Evolutionary conservation across 2,329 filamentous ascomycete genomes (phyloP).

Genomic region (Exophiala dermatitidis): DNA sequence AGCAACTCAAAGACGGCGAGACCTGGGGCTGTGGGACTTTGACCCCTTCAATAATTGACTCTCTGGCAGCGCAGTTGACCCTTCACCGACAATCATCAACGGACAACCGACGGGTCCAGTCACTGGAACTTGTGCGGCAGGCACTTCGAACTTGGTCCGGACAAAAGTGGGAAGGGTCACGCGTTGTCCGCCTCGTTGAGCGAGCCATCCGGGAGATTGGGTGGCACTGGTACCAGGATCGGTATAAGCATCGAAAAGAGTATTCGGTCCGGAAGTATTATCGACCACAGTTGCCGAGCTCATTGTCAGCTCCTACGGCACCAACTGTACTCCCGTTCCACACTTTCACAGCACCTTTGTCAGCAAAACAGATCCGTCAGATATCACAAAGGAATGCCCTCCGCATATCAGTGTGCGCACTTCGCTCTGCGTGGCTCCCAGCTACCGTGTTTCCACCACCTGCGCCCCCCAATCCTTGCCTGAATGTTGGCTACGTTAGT

Average conservation of each 20-base stretch:
- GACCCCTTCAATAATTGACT: constrained; percentile 44
- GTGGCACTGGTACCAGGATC: constrained; percentile 84
- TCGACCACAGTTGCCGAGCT: constrained; percentile 64
- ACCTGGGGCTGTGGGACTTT: constrained; percentile 73
- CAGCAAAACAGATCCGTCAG: constrained; percentile 80
- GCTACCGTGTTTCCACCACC: constrained; percentile 76
- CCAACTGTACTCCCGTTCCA: constrained; percentile 96
- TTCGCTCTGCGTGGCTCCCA: constrained; percentile 81
- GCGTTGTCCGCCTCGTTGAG: constrained; percentile 75
- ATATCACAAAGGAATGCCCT: constrained; percentile 94
- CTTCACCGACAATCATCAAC: constrained; percentile 22
- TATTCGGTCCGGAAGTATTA: constrained; percentile 55
- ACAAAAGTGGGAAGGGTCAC: constrained; percentile 79
- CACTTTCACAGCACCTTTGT: constrained; percentile 91
- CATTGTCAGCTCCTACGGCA: constrained; percentile 71
- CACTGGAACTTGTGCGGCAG: constrained; percentile 28
- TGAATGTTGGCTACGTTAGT: constrained; percentile 94
- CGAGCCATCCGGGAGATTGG: constrained; percentile 69
- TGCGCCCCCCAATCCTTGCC: constrained; percentile 66
- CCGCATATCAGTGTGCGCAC: constrained; percentile 82
- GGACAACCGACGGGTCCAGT: constrained; percentile 16
- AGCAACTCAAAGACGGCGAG: constrained; percentile 79
- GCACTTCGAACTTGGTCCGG: constrained; percentile 57
- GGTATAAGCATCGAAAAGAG: constrained; percentile 56
- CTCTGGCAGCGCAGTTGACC: constrained; percentile 45